Conservation (phyloP, 805 yeast species). For the Wickerhamiella allomyrinae region DNA sequence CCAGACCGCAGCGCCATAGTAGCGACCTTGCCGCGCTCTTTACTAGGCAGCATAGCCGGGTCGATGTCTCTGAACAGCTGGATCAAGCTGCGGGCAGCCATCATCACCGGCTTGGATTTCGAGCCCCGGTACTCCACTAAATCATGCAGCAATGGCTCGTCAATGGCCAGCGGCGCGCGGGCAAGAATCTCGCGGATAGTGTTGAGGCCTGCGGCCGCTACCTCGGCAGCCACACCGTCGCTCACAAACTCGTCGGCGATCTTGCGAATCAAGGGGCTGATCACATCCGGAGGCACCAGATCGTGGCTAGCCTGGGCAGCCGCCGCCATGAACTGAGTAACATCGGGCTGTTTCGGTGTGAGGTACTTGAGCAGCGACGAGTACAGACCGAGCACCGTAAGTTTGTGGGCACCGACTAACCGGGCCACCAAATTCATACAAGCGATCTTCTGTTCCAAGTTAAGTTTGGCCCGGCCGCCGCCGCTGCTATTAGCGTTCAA, state of each 20-base stretch:
- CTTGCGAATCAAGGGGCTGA: slow-evolving; percentile 67
- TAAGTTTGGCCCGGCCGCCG: slow-evolving; percentile 52
- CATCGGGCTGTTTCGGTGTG: slow-evolving; percentile 88
- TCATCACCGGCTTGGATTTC: slow-evolving; percentile 82
- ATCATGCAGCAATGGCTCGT: slow-evolving; percentile 75
- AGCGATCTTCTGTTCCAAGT: slow-evolving; percentile 76
- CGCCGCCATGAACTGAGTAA: slow-evolving; percentile 93
- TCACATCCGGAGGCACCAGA: slow-evolving; percentile 88
- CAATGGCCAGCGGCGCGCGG: slow-evolving; percentile 91
- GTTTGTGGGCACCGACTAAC: slow-evolving; percentile 85
- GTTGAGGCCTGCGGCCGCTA: slow-evolving; percentile 94
- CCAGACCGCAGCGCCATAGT: slow-evolving; percentile 62
- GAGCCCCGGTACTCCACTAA: slow-evolving; percentile 82
- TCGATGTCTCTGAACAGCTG: slow-evolving; percentile 85
- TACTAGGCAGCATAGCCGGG: slow-evolving; percentile 82
- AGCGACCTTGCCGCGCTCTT: slow-evolving; percentile 89
- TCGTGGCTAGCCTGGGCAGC: slow-evolving; percentile 95
- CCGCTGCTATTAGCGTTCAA: slow-evolving; percentile 28
- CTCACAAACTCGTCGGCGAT: slow-evolving; percentile 95
- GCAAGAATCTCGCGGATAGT: slow-evolving; percentile 86
- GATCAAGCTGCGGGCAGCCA: slow-evolving; percentile 84
- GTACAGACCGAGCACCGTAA: slow-evolving; percentile 78
- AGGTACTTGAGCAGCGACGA: slow-evolving; percentile 77
- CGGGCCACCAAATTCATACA: slow-evolving; percentile 80
- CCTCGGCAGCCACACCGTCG: slow-evolving; percentile 97